Conservation (phyloP, 352 stramenopile genomes). For the Pythium coloratum region DNA sequence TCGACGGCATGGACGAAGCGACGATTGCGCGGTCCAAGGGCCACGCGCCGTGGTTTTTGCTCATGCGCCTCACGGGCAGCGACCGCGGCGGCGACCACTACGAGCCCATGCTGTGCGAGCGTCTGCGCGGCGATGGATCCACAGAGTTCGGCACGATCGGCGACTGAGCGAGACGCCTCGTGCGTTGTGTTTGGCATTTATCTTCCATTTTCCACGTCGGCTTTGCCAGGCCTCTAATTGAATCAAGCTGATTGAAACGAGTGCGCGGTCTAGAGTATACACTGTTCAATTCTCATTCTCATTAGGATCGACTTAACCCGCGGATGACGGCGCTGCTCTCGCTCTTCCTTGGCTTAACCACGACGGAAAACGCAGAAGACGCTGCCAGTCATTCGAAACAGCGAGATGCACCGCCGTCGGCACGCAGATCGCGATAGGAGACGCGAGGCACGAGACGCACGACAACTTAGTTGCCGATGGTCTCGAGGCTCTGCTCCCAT, state of each 20-base stretch:
- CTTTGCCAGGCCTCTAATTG: background rate
- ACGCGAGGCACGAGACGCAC: conserved; percentile 3
- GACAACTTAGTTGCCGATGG: conserved; percentile 68
- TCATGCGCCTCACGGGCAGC: conserved; percentile 85
- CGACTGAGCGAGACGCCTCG: conserved; percentile 39
- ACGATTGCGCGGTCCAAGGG: conserved; percentile 65
- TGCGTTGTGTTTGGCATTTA: conserved; percentile 9
- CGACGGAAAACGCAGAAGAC: background rate
- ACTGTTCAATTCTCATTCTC: conserved; percentile 22
- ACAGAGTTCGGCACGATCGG: conserved; percentile 82
- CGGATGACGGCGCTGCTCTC: background rate
- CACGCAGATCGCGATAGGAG: background rate
- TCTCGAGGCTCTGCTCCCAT: conserved; percentile 89
- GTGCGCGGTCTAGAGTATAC: background rate
- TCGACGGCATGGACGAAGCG: conserved; percentile 38
- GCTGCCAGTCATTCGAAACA: background rate
- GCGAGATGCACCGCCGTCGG: background rate
- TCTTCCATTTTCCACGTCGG: conserved; percentile 7
- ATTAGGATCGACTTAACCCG: conserved; percentile 2
- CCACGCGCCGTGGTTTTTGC: conserved; percentile 82
- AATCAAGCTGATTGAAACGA: background rate
- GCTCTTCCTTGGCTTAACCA: background rate
- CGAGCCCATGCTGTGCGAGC: conserved; percentile 85
- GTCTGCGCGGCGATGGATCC: conserved; percentile 80
- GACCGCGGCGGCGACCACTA: conserved; percentile 87